These are phyloP conservation scores for Pelargonium citronellum DNA, from an alignment of 441 rosid genomes.

Conservation along the genomic window DNA sequence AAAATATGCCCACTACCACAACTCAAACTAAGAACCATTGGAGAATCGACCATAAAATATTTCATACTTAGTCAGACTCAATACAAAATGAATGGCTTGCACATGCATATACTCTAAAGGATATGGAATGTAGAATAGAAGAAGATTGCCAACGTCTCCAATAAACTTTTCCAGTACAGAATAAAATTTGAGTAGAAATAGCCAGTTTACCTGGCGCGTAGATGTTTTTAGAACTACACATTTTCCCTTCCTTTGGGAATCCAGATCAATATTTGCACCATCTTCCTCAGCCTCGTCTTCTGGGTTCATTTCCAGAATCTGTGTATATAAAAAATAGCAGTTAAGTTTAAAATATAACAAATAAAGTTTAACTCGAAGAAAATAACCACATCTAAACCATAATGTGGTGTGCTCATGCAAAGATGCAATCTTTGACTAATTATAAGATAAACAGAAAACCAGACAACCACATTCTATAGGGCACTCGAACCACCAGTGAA, in stretches of 20 bases:
- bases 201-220: constrained; percentile 68
- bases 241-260: constrained; percentile 96
- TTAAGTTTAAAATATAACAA: not conserved
- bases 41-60: not conserved
- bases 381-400: too few species aligned
- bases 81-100: not conserved
- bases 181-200: not conserved
- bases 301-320: constrained; percentile 94
- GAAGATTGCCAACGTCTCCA: not conserved
- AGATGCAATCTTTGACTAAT: too few species aligned
- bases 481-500: too few species aligned
- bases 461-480: too few species aligned
- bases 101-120: too few species aligned
- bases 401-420: too few species aligned
- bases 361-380: not conserved
- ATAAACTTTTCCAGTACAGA: not conserved
- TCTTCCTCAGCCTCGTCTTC: constrained; percentile 99
- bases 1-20: not conserved
- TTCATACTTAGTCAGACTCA: not conserved
- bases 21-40: constrained; percentile 2
- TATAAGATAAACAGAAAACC: too few species aligned
- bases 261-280: constrained; percentile 96
- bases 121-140: not conserved
- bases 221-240: constrained; percentile 96
- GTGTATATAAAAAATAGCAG: not conserved